phyloP scores from a whole-genome alignment of 2,329 filamentous ascomycete species.

The Huntiella bhutanensis region DNA sequence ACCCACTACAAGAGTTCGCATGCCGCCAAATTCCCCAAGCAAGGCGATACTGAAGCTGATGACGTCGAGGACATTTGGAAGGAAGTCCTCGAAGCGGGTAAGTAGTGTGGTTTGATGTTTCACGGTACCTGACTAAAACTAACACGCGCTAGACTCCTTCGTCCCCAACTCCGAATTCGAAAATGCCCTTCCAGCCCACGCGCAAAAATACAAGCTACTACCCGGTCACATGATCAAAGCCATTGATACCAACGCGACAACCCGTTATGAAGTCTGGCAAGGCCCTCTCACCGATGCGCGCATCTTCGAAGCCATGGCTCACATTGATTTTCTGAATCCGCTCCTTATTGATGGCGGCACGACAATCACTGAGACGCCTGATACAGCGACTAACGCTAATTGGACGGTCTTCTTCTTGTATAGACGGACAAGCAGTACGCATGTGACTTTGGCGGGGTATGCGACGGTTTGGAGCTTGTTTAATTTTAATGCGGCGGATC shows the following conservation, averaged over 20 bases:
- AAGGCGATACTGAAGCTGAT: constrained; percentile 9
- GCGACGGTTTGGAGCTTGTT: constrained; percentile 81
- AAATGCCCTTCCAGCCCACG: no score
- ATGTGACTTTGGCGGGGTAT: constrained; percentile 75
- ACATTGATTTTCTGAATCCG: constrained; percentile 66
- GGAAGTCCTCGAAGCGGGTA: constrained; percentile 8
- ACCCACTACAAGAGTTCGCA: constrained; percentile 5
- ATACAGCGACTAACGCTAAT: constrained; percentile 47
- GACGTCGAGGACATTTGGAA: constrained; percentile 8
- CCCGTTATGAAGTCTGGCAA: constrained; percentile 62
- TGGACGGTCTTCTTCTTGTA: constrained; percentile 90
- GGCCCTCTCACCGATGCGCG: constrained; percentile 51
- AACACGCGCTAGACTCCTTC: constrained; percentile 45
- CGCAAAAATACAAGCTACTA: neutral
- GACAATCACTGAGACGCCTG: constrained; percentile 35
- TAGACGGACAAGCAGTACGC: constrained; percentile 23
- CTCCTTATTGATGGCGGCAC: constrained; percentile 90
- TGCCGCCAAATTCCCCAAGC: constrained; percentile 4
- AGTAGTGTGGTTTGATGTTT: neutral
- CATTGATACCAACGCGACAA: neutral
- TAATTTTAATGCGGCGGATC: constrained; percentile 32
- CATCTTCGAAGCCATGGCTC: constrained; percentile 53
- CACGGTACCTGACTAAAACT: neutral
- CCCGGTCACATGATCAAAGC: constrained; percentile 7
- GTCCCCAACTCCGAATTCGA: no score